Evolutionary conservation across 345 rosid genomes (phyloP), one percentile per base, ranked within the genome.

Genomic region (Populus deltoides): DNA sequence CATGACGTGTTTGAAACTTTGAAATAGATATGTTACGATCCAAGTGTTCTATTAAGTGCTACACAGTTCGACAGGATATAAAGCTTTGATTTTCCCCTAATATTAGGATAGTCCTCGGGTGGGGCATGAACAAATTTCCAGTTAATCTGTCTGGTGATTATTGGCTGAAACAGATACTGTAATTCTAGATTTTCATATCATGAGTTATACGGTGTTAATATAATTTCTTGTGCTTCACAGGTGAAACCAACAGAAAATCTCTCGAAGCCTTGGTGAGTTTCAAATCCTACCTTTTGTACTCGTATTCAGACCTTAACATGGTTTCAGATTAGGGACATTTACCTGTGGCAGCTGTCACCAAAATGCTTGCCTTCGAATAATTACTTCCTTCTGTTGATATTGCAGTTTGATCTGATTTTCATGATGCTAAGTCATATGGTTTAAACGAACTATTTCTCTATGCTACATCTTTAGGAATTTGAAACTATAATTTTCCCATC

Each of bases 241-340:
- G 97, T 45, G 97, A 86, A 83, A 93, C 88, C 72, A 92, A 80
- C 85, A 66, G 82, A 69, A 91, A 88, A 66, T 92, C 97, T 61
- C 88, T 96, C 27, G 97, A 96, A 73, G 98, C 94, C 49, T 31
- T 94, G 95, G 97, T 93, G 77, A 89, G 90, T 87, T 39, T 66
- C 1, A 29, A 68, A 49, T 66, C 38, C 25, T 7, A 33, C 24
- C 0, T 12, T 66, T 3, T 7, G 66, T 18, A 3, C 24, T 57
- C 36, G 31, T 59, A 29, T 49, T 45, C 27, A 45, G 17, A 29
- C 31, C 47, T 11, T 4, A 16, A 33, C 36, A 35, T 31, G 70
- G 39, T 16, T 29, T 66, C 35, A 12, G 31, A 38, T 13, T 62
- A 22, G 1, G 29, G 66, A 62, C 68, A 65, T 22, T 65, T 11